These are phyloP conservation scores for Salvia splendens DNA, from an alignment of 257 asterid genomes.

Conservation along the genomic window DNA sequence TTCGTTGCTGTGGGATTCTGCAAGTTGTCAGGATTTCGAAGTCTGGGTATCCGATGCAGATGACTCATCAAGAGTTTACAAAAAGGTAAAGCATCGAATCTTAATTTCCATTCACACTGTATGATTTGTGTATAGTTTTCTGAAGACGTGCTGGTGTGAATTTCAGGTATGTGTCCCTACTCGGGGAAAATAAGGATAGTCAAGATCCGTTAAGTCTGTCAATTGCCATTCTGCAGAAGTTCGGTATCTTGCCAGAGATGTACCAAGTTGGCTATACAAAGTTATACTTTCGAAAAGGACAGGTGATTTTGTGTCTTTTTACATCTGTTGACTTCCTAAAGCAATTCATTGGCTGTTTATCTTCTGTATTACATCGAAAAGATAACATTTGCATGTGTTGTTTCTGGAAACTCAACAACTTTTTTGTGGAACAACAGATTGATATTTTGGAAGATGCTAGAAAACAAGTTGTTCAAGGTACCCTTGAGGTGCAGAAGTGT, in stretches of 20 bases:
- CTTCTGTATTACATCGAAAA: background rate
- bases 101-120: conserved; percentile 19
- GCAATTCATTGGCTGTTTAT: conserved; percentile 3
- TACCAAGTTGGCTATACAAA: conserved; percentile 85
- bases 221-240: conserved; percentile 71
- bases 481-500: conserved; percentile 69
- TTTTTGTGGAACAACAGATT: conserved; percentile 49
- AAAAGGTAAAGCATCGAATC: conserved; percentile 54
- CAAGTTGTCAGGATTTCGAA: conserved; percentile 73
- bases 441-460: conserved; percentile 69
- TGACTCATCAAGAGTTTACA: conserved; percentile 82
- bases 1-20: conserved; percentile 70
- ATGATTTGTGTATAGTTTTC: conserved; percentile 8
- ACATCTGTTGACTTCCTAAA: conserved; percentile 19
- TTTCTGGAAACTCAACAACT: background rate
- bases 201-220: conserved; percentile 79
- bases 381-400: background rate
- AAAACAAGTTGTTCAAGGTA: conserved; percentile 70
- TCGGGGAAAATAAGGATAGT: conserved; percentile 44
- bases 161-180: conserved; percentile 72
- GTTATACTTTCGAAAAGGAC: conserved; percentile 78
- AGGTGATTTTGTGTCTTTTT: conserved; percentile 49
- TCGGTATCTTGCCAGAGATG: conserved; percentile 72
- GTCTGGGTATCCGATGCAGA: conserved; percentile 77
- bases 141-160: conserved; percentile 33